Evolutionary conservation across 768 basidiomycete species (phyloP).

Genomic region (Sporobolomyces pararoseus): DNA sequence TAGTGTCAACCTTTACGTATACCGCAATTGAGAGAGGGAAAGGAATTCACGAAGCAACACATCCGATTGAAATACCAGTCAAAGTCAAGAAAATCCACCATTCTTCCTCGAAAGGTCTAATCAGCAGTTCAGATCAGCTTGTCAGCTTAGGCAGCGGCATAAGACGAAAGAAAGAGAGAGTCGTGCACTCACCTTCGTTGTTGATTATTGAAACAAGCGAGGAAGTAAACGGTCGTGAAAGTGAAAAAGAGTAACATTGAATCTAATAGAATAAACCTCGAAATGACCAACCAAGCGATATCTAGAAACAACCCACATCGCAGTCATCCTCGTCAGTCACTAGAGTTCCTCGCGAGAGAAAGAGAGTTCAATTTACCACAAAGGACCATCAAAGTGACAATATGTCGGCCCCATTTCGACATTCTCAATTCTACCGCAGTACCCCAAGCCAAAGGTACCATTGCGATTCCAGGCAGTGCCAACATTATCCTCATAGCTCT

Average conservation of each 20-base stretch:
- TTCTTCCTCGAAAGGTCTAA: conserved; percentile 84
- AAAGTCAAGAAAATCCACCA: conserved; percentile 97
- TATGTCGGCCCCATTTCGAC: conserved; percentile 80
- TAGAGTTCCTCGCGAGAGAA: too few relatives aligned
- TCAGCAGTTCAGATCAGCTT: too few relatives aligned
- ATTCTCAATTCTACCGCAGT: conserved; percentile 91
- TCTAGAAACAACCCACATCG: conserved; percentile 65
- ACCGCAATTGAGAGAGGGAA: too few relatives aligned
- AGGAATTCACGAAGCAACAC: conserved; percentile 81
- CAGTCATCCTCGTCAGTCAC: too few relatives aligned
- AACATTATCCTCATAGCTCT: conserved; percentile 93
- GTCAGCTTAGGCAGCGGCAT: too few relatives aligned
- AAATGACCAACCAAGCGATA: conserved; percentile 93
- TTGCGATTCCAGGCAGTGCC: conserved; percentile 86
- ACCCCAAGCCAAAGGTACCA: conserved; percentile 96
- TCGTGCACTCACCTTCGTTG: conserved; percentile 72
- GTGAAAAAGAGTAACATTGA: conserved; percentile 99
- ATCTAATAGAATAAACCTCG: conserved; percentile 93
- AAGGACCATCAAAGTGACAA: conserved; percentile 89
- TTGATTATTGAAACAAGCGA: conserved; percentile 95
- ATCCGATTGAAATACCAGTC: conserved; percentile 91
- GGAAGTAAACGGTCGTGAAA: conserved; percentile 88
- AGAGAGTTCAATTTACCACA: conserved; percentile 59
- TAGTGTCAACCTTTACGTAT: too few relatives aligned
- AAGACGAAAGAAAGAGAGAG: not conserved